Percentiles rank a stretch among this genome's conserved stretches.
These are phyloP conservation scores for Pseudoscleropodium purum DNA, from an alignment of 225 moss, liverwort and hornwort genomes.

Conservation along the genomic window DNA sequence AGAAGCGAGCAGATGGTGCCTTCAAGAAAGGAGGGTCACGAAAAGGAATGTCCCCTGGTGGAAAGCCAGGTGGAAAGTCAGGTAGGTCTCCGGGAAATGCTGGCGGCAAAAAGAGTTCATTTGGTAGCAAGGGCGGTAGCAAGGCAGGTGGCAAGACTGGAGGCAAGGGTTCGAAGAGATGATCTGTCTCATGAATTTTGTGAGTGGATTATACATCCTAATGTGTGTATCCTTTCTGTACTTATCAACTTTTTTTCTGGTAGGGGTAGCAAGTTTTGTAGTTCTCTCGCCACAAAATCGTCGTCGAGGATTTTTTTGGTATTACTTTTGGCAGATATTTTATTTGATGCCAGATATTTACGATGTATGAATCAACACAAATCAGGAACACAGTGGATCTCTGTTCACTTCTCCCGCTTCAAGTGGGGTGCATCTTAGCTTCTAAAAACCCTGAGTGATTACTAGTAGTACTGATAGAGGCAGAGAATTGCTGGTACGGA, in stretches of 20 bases:
- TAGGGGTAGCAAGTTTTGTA: constrained; percentile 11
- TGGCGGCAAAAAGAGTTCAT: constrained; percentile 17
- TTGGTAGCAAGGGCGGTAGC: constrained; percentile 16
- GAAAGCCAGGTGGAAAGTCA: constrained; percentile 23
- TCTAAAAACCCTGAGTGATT: neutral
- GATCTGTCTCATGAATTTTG: neutral
- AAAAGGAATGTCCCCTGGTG: constrained; percentile 50
- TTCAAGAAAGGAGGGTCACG: constrained; percentile 75
- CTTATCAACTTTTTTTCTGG: neutral
- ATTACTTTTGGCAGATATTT: neutral
- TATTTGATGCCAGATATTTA: neutral
- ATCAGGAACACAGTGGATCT: neutral
- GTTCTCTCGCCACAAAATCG: neutral
- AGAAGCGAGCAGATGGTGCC: constrained; percentile 59
- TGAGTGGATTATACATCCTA: neutral
- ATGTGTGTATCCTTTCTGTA: neutral
- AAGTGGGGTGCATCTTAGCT: neutral
- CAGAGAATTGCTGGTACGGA: neutral
- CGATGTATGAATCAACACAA: neutral
- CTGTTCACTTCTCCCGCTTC: neutral
- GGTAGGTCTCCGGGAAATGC: constrained; percentile 19
- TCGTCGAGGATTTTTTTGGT: neutral
- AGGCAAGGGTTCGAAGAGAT: constrained; percentile 23
- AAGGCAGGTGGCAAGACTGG: constrained; percentile 13
- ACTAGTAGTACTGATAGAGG: neutral